Base-by-base conservation (phyloP, 73 alveolate species). In the Tetrahymena malaccensis region DNA sequence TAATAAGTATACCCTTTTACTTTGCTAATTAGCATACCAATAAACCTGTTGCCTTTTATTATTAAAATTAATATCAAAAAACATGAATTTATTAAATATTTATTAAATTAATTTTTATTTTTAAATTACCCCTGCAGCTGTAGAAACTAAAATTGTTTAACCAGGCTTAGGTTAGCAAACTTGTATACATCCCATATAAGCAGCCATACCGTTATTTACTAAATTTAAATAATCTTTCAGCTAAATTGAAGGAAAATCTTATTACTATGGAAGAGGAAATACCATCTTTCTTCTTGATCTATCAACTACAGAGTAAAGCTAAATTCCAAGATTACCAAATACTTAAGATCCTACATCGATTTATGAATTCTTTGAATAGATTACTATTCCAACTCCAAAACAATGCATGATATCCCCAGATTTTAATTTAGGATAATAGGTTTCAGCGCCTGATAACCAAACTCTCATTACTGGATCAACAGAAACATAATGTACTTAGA, bases 401-500 rank as follows among this genome's bases (percentile, higher is more conserved):
- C 93, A 94, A 85, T 94, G 96, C 58, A 94, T 85, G 34, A 85
- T 40, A 21, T 94, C 96, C n/a, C 94, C 94, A 12, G 55, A 10
- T 15, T 94, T 37, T 94, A 94, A 43, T 84, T 94, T 85, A 38
- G 95, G 84, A 43, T 85, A 85, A 94, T 94, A 94, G 25, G 95
- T 94, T 85, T 94, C 55, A 16, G 96, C 96, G 0, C 95, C 95
- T 83, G 95, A 84, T 10, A 94, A 35, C 95, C 95, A 94, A 22
- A 85, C 93, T 94, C 96, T 94, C 95, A 85, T 94, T 0, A 94
- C 44, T 85, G 96, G 96, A 94, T 94, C 96, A 19, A 84, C 93
- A 2, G 96, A 94, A 37, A 85, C 58, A 33, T 43, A 43, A 93
- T 84, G 70, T 21, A 94, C 96, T 56, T 85, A 85, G 35, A 94